These are phyloP conservation scores for Pleoardoris graminearum DNA, from an alignment of 2,329 filamentous ascomycete genomes.

Conservation along the genomic window DNA sequence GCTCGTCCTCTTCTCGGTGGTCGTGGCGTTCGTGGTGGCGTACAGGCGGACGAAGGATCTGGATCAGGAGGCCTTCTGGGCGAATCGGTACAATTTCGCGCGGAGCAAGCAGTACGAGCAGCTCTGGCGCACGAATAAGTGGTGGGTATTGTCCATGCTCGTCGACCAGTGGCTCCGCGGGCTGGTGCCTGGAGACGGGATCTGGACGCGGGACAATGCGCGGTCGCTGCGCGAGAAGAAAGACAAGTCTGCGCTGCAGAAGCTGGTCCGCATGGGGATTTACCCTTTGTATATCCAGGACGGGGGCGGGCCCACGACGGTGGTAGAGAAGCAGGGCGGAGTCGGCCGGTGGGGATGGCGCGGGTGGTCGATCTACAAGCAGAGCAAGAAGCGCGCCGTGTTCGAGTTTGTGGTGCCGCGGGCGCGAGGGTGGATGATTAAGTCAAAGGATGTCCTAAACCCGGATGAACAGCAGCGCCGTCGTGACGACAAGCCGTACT, in stretches of 20 bases:
- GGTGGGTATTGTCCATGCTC: neutral
- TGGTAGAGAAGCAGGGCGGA: neutral
- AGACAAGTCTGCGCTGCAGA: conserved; percentile 8
- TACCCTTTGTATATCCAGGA: conserved; percentile 20
- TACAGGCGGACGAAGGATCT: neutral
- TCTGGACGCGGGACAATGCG: neutral
- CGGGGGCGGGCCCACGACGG: conserved; percentile 9
- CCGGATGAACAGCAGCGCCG: neutral
- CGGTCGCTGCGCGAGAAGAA: neutral
- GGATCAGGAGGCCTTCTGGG: no score
- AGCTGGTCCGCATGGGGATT: conserved; percentile 18
- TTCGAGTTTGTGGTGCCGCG: conserved; percentile 23
- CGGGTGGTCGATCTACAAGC: conserved; percentile 1
- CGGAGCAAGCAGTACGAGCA: neutral
- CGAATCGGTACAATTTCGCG: neutral
- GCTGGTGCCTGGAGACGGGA: neutral
- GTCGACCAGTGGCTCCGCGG: neutral
- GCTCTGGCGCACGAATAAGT: neutral
- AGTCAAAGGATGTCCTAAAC: neutral
- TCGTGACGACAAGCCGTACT: neutral
- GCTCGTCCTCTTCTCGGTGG: neutral
- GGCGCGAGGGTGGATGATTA: neutral
- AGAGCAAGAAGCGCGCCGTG: conserved; percentile 19
- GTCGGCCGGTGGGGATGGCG: neutral
- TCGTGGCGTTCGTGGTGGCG: neutral